Evolutionary conservation across 306 rosid genomes (phyloP).

Genomic region (Myrica gale): DNA sequence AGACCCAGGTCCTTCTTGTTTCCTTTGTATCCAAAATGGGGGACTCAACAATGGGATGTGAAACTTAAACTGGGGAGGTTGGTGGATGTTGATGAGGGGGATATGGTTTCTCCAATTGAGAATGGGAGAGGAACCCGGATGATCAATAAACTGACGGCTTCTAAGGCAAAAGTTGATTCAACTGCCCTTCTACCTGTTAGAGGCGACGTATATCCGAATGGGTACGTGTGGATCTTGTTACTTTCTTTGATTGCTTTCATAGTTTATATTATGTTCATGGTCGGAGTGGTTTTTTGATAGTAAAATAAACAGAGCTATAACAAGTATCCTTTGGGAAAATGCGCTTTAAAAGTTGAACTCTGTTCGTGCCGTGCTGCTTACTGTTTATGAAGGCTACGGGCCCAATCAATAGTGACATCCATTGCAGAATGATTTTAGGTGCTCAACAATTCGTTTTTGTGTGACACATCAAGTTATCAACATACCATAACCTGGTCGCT

Average conservation of each 20-base stretch:
- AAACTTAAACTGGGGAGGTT: constrained; percentile 54
- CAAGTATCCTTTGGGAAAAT: background rate
- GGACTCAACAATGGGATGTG: constrained; percentile 31
- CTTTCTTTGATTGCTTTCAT: background rate
- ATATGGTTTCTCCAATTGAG: constrained; percentile 21
- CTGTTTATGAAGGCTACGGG: background rate
- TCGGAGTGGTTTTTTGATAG: constrained; percentile 3
- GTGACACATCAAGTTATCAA: background rate
- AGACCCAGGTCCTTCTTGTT: constrained; percentile 42
- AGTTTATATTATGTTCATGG: background rate
- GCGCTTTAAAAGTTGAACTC: background rate
- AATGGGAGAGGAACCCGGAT: constrained; percentile 10
- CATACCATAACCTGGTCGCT: background rate
- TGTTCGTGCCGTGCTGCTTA: background rate
- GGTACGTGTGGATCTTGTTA: constrained; percentile 41
- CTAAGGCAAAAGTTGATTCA: constrained; percentile 34
- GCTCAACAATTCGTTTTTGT: background rate
- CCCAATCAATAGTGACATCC: background rate
- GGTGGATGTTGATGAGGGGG: constrained; percentile 34
- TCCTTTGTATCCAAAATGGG: constrained; percentile 51
- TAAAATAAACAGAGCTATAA: background rate
- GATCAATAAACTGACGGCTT: constrained; percentile 34
- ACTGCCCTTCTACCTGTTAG: constrained; percentile 62
- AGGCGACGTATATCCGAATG: constrained; percentile 77
- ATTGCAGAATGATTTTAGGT: background rate